A percentile compares a stretch with the other conserved stretches of the same genome.
These are phyloP conservation scores for Botryotinia globosa DNA, from an alignment of 2,329 filamentous ascomycete species.

Conservation along the genomic window DNA sequence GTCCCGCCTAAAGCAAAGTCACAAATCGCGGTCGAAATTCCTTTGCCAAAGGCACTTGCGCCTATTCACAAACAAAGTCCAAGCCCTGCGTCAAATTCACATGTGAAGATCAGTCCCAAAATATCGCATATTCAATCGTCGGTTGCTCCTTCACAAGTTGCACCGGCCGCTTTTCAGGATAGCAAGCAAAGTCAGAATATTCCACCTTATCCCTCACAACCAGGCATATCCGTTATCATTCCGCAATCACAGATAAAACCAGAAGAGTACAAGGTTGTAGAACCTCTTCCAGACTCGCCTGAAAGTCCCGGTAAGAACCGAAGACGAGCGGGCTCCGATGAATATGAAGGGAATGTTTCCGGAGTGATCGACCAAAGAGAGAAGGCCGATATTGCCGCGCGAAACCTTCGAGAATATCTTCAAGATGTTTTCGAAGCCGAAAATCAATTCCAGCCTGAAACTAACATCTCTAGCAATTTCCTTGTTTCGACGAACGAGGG, in stretches of 20 bases:
- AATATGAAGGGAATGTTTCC: constrained; percentile 55
- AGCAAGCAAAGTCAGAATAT: background rate
- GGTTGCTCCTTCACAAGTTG: background rate
- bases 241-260: constrained; percentile 31
- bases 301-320: constrained; percentile 44
- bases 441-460: constrained; percentile 59
- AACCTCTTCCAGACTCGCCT: constrained; percentile 34
- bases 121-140: background rate
- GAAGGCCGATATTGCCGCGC: constrained; percentile 70
- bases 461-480: constrained; percentile 40
- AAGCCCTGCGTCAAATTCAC: background rate
- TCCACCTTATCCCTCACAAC: constrained; percentile 20
- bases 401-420: constrained; percentile 67
- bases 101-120: background rate
- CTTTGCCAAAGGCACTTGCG: constrained; percentile 13
- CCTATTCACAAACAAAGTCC: background rate
- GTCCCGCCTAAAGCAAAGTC: constrained; percentile 42
- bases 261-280: constrained; percentile 34
- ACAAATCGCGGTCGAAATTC: constrained; percentile 33
- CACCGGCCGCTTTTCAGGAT: background rate
- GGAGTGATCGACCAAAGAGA: constrained; percentile 75
- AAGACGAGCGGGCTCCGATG: constrained; percentile 50
- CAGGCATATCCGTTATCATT: constrained; percentile 33
- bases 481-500: constrained; percentile 57
- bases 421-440: constrained; percentile 75